Percentiles rank a stretch among this genome's conserved stretches.
phyloP scores from a whole-genome alignment of 1,284 basidiomycete species.

The Heterobasidion parviporum region DNA sequence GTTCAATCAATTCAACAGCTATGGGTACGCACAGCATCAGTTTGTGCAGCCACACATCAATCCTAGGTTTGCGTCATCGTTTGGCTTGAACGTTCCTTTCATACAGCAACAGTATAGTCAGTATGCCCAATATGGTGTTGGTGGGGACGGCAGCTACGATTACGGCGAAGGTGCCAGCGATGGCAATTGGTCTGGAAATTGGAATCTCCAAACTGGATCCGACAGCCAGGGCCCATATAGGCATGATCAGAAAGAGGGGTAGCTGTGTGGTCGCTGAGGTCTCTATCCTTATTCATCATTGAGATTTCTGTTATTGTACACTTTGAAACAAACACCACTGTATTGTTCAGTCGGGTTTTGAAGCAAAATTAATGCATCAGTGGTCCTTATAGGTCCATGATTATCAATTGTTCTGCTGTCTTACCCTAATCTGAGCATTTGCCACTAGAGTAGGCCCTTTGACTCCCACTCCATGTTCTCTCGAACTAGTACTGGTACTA shows the following conservation, averaged over 20 bases:
- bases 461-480: too few relatives aligned
- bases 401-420: too few relatives aligned
- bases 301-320: too few relatives aligned
- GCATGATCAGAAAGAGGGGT: background rate
- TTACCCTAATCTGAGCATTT: too few relatives aligned
- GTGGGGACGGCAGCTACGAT: conserved; percentile 1
- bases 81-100: conserved; percentile 34
- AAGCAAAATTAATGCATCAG: too few relatives aligned
- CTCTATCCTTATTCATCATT: too few relatives aligned
- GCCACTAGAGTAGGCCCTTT: too few relatives aligned
- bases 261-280: background rate
- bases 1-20: background rate
- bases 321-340: too few relatives aligned
- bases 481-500: too few relatives aligned
- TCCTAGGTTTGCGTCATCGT: conserved; percentile 56
- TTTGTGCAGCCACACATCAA: conserved; percentile 77
- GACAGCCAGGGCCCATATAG: background rate
- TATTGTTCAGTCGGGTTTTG: too few relatives aligned
- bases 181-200: background rate
- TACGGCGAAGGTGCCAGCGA: background rate
- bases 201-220: background rate
- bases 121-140: conserved; percentile 4
- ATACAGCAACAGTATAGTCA: conserved; percentile 11
- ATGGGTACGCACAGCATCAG: conserved; percentile 1
- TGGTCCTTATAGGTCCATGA: too few relatives aligned